Evolutionary conservation across 2,329 filamentous ascomycete species (phyloP), one percentile per base, ranked within the genome.

Genomic region (Clonostachys byssicola): DNA sequence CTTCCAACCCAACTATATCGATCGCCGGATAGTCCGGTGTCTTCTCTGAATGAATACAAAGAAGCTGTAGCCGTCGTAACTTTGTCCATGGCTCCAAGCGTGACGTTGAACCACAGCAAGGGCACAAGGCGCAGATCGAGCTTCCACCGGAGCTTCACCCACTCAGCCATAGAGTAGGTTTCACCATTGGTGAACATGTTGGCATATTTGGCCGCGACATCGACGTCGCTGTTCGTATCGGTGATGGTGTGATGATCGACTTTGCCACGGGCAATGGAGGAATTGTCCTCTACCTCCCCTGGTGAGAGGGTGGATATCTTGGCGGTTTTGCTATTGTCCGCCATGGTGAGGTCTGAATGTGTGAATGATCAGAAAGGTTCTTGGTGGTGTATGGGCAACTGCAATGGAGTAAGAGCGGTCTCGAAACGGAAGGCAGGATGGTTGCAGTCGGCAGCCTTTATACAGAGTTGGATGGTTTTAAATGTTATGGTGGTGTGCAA

Each of bases 41-140:
- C 59, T 17, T 54, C 48, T 5, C 57, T 53, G 33, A 62, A 54
- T 33, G 50, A 51, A 44, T 62, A 63, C 3, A 62, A 50, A 10
- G 60, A 59, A 8, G 53, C 61, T 1, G 60, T 63, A 0, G 57
- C 52, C 3, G 59, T 60, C 3, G 56, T 61, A 30, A 64, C 59
- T 49, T 64, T 64, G 52, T 64, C 60, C 54, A 60, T 60, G 10
- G 61, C 60, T 6, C 49, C 54, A 2, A 59, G 43, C 3, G 56
- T 58, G 5, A 59, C 51, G 44, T 60, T 61, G 47, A 60, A 54
- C 54, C 52, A 56, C 10, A 56, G 38, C 12, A 56, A 47, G 6
- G 54, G 53, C n/a, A 56, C 52, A 18, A 56, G 50, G 7, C 54
- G 54, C 33, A 55, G 44, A 40, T 56, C 53, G 5, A 56, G 50